Evolutionary conservation across 1,284 basidiomycete species (phyloP).

Genomic region (Tremellales sp.): DNA sequence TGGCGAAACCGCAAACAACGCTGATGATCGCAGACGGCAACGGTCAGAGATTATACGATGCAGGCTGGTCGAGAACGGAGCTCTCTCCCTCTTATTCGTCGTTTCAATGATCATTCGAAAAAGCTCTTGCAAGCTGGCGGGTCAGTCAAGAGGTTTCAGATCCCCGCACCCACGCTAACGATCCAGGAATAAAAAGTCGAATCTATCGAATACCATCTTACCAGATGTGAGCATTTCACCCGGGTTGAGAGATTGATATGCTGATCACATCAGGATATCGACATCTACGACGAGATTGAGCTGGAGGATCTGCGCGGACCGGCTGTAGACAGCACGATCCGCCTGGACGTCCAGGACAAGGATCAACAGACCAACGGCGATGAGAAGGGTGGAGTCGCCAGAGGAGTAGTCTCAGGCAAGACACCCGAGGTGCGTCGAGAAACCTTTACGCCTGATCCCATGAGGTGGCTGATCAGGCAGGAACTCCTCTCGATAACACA

Average conservation of each 20-base stretch:
- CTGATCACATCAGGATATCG: slow-evolving; percentile 18
- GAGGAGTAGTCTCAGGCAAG: slow-evolving; percentile 33
- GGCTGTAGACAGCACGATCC: slow-evolving; percentile 61
- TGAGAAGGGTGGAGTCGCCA: slow-evolving; percentile 11
- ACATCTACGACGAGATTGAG: slow-evolving; percentile 67
- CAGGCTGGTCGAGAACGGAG: slow-evolving; percentile 83
- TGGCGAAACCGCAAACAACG: not conserved
- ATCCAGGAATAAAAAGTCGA: slow-evolving; percentile 8
- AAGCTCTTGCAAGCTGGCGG: slow-evolving; percentile 61
- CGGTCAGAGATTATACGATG: slow-evolving; percentile 89
- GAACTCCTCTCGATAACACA: slow-evolving; percentile 8
- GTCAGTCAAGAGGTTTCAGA: slow-evolving; percentile 7
- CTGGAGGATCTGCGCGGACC: slow-evolving; percentile 78
- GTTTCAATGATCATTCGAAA: slow-evolving; percentile 97
- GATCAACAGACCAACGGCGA: slow-evolving; percentile 17
- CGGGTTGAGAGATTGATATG: not conserved
- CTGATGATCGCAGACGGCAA: slow-evolving; percentile 63
- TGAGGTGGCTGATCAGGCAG: slow-evolving; percentile 17
- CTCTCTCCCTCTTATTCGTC: slow-evolving; percentile 85
- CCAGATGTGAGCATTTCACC: slow-evolving; percentile 9
- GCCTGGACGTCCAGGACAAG: slow-evolving; percentile 64
- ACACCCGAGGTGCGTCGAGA: slow-evolving; percentile 51
- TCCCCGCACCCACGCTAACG: slow-evolving; percentile 33
- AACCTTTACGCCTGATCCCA: not conserved
- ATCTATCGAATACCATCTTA: slow-evolving; percentile 6